These are phyloP conservation scores for Harringtonia aguacate DNA, from an alignment of 2,329 filamentous ascomycete species.

Conservation along the genomic window DNA sequence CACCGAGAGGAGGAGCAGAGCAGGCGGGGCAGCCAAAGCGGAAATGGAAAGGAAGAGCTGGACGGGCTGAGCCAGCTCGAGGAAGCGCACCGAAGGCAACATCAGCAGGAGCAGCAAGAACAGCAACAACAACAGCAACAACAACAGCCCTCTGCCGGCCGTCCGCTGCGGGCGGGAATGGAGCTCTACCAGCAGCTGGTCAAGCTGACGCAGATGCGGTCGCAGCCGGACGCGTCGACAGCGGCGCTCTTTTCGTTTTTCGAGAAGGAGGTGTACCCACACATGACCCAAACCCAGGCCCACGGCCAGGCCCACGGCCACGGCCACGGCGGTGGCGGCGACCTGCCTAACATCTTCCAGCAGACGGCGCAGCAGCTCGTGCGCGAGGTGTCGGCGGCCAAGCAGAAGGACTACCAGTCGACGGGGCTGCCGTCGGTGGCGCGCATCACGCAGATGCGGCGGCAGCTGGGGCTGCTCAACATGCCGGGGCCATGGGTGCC, in stretches of 20 bases:
- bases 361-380: conserved; percentile 19
- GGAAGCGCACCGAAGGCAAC: background rate
- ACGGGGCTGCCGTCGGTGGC: conserved; percentile 24
- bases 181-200: conserved; percentile 18
- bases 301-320: too few relatives aligned
- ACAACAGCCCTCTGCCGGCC: conserved; percentile 1
- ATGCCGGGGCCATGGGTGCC: conserved; percentile 21
- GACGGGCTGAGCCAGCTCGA: background rate
- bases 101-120: background rate
- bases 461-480: conserved; percentile 23
- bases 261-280: conserved; percentile 19
- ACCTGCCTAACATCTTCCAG: conserved; percentile 20
- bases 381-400: conserved; percentile 20
- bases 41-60: background rate
- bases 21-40: background rate
- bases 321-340: too few relatives aligned
- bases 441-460: conserved; percentile 24
- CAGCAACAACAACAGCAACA: background rate
- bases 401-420: conserved; percentile 19
- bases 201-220: conserved; percentile 18
- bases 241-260: conserved; percentile 21
- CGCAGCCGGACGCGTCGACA: conserved; percentile 8
- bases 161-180: conserved; percentile 6
- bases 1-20: background rate
- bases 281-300: conserved; percentile 14